These are phyloP conservation scores for Corymbia citriodora DNA, from an alignment of 441 rosid species.

Conservation along the genomic window DNA sequence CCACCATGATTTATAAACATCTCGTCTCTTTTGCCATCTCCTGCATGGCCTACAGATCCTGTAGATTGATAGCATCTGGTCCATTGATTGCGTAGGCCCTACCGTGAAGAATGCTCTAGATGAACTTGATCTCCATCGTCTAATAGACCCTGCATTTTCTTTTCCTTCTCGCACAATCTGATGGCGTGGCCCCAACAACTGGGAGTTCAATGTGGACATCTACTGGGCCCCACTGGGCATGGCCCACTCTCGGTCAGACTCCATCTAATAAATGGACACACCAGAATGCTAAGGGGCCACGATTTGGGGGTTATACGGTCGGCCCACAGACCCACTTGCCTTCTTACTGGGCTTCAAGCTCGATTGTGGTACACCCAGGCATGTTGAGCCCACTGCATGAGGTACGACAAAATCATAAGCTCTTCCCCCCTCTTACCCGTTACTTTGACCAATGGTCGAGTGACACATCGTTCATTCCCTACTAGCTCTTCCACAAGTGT, in stretches of 20 bases:
- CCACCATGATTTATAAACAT: not conserved
- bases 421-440: too few relatives aligned
- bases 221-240: not conserved
- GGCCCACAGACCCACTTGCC: not conserved
- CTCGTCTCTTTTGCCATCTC: not conserved
- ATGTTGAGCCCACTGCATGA: not conserved
- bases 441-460: too few relatives aligned
- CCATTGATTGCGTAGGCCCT: not conserved
- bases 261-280: not conserved
- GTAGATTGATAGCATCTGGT: not conserved
- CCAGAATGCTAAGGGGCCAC: not conserved
- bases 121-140: not conserved
- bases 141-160: not conserved
- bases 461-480: not conserved
- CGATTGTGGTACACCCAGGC: not conserved
- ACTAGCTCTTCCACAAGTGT: too few relatives aligned
- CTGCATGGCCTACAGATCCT: fast-evolving
- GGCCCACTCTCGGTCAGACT: not conserved
- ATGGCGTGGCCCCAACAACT: not conserved
- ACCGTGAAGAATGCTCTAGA: not conserved
- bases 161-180: not conserved
- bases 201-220: not conserved
- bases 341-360: not conserved
- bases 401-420: not conserved
- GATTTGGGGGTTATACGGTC: not conserved